Conservation (phyloP, 176 grass and related monocot species). For the Secale cereale region DNA sequence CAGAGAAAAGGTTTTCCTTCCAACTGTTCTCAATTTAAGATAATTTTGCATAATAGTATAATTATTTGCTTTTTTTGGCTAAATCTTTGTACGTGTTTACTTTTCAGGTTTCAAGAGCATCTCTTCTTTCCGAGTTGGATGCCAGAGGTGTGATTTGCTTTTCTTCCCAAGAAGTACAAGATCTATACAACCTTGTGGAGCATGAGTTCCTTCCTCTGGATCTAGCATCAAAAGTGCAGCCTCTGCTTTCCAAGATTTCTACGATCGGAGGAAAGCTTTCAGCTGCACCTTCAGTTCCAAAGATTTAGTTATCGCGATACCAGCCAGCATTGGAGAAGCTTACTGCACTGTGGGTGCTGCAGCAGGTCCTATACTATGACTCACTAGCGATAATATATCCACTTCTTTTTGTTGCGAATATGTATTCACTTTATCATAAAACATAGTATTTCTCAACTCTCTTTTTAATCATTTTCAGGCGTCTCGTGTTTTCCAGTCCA, state of each 20-base stretch:
- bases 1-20: constrained; percentile 69
- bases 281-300: constrained; percentile 79
- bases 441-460: not conserved
- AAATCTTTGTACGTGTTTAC: not conserved
- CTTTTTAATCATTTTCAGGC: constrained; percentile 46
- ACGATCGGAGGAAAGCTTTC: constrained; percentile 85
- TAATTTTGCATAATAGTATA: not conserved
- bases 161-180: constrained; percentile 92
- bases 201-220: constrained; percentile 78
- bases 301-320: constrained; percentile 76
- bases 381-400: not conserved
- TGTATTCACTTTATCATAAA: not conserved
- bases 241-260: constrained; percentile 79
- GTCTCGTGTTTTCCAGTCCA: constrained; percentile 70
- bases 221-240: constrained; percentile 73
- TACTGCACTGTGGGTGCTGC: constrained; percentile 74
- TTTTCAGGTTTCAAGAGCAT: constrained; percentile 89
- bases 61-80: not conserved
- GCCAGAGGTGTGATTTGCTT: constrained; percentile 85
- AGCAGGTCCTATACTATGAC: constrained; percentile 61
- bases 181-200: constrained; percentile 90
- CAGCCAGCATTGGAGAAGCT: constrained; percentile 72
- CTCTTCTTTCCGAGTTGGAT: constrained; percentile 74
- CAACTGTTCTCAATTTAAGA: not conserved
- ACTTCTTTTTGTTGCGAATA: too few relatives aligned